Base-by-base conservation (phyloP, 495 filamentous ascomycete genomes). In the Poronia punctata region DNA sequence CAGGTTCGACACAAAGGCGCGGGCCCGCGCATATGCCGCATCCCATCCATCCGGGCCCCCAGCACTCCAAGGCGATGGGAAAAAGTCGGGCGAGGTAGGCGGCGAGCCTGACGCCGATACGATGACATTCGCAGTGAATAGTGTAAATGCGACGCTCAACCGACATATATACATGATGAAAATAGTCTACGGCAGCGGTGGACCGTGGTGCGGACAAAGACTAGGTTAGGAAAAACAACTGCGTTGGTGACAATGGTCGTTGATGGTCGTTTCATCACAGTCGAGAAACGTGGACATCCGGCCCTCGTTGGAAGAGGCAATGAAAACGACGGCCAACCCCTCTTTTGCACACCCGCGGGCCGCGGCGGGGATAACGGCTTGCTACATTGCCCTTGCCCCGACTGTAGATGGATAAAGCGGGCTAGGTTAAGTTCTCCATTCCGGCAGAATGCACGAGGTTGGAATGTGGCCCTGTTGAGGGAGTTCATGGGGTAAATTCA, bases 11-110 rank as follows among this genome's bases (percentile, higher is more conserved):
- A 95, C 89, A 50, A 95, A 61, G 30, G 64, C 70, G 20, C 75
- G 72, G 1, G 89, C 89, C 51, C 90, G 89, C 35, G 60, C 61
- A 57, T 94, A 95, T 33, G 81, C 83, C 37, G 83, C 78, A 19
- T 74, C 70, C 89, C 89, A 96, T 15, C 71, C 79, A 36, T 75
- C 75, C 12, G 53, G 49, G 3, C 76, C 70, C 25, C 83, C 81
- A 26, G 70, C 64, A 30, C 67, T 71, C 81, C 86, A 88, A 38
- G 86, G 84, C 17, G 83, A 83, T 5, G 86, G 86, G 55, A 83
- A 92, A 49, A 65, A 75, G 2, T 80, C 78, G 30, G 75, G 73
- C 4, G 38, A 48, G 19, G 44, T 68, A 8, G 49, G 43, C 11
- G 20, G n/a, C 35, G 45, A 48, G 14, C 35, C 71, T 19, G 45